Percentiles rank a stretch among this genome's conserved stretches.
Evolutionary conservation across 352 stramenopile genomes (phyloP).

Genomic region (Phytopythium cucurbitacearum): DNA sequence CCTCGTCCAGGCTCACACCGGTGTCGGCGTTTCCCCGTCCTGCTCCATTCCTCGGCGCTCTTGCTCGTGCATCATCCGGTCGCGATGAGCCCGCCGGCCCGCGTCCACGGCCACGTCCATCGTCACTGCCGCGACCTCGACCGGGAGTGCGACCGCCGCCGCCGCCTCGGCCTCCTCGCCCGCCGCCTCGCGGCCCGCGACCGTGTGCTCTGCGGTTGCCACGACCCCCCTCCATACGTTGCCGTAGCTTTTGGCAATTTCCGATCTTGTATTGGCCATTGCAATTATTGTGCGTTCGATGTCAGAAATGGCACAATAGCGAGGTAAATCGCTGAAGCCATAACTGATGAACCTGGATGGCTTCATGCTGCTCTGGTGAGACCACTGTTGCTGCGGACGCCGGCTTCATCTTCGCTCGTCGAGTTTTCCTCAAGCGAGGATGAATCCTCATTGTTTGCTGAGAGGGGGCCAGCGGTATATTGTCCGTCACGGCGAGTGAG

Average conservation of each 20-base stretch:
- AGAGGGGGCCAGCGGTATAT: background rate
- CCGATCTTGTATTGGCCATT: too few relatives aligned
- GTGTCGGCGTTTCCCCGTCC: slow-evolving; percentile 5
- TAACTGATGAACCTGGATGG: too few relatives aligned
- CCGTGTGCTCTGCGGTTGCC: too few relatives aligned
- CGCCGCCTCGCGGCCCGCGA: slow-evolving; percentile 3
- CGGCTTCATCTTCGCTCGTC: background rate
- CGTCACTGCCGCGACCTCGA: slow-evolving; percentile 4
- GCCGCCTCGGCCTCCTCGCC: slow-evolving; percentile 7
- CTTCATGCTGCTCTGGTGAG: too few relatives aligned
- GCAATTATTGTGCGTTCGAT: too few relatives aligned
- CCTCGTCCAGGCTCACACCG: slow-evolving; percentile 57
- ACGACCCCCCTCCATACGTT: too few relatives aligned
- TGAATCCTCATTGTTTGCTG: slow-evolving; percentile 1
- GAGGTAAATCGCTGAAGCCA: too few relatives aligned
- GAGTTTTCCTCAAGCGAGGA: background rate
- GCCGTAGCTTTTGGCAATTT: too few relatives aligned
- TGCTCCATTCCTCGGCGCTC: background rate
- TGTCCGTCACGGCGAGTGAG: slow-evolving; percentile 8
- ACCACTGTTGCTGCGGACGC: background rate
- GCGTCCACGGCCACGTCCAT: slow-evolving; percentile 3
- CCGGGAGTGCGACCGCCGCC: slow-evolving; percentile 10
- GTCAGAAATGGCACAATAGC: too few relatives aligned
- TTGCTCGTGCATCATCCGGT: background rate
- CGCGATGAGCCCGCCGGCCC: slow-evolving; percentile 3